These are phyloP conservation scores for Thalassiosira mediterranea DNA, from an alignment of 352 stramenopile species.

Conservation along the genomic window DNA sequence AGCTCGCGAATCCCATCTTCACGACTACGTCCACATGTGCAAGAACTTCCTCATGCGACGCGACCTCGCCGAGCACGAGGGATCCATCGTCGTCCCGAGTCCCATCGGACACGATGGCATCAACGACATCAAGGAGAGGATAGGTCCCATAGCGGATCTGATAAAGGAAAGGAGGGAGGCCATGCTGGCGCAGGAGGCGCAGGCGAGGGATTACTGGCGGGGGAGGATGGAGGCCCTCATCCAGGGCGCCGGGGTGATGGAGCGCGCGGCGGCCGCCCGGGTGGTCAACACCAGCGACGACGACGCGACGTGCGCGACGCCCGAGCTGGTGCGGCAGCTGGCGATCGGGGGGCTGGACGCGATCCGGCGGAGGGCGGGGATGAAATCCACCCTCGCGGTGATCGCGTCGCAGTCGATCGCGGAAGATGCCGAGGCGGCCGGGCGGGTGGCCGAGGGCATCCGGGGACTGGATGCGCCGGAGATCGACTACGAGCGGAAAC, in stretches of 20 bases:
- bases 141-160: background rate
- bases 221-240: conserved; percentile 5
- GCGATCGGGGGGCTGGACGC: conserved; percentile 30
- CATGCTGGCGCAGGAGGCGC: background rate
- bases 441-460: conserved; percentile 1
- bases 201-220: conserved; percentile 21
- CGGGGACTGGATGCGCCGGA: background rate
- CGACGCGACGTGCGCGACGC: conserved; percentile 21
- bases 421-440: background rate
- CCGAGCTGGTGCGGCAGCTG: conserved; percentile 34
- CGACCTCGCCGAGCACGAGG: conserved; percentile 16
- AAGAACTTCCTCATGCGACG: conserved; percentile 29
- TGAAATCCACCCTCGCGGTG: conserved; percentile 13
- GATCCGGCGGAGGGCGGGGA: conserved; percentile 29
- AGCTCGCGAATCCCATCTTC: conserved; percentile 49
- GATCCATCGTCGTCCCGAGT: background rate
- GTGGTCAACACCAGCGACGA: conserved; percentile 5
- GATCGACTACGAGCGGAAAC: conserved; percentile 25
- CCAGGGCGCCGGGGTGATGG: background rate
- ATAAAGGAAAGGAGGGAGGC: conserved; percentile 8
- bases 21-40: conserved; percentile 24
- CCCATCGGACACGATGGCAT: conserved; percentile 18
- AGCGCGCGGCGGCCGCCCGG: background rate
- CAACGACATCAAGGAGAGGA: conserved; percentile 8
- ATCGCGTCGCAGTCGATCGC: conserved; percentile 6